Evolutionary conservation across 768 basidiomycete species (phyloP), one percentile per base, ranked within the genome.

Genomic region (Kwoniella sp.): DNA sequence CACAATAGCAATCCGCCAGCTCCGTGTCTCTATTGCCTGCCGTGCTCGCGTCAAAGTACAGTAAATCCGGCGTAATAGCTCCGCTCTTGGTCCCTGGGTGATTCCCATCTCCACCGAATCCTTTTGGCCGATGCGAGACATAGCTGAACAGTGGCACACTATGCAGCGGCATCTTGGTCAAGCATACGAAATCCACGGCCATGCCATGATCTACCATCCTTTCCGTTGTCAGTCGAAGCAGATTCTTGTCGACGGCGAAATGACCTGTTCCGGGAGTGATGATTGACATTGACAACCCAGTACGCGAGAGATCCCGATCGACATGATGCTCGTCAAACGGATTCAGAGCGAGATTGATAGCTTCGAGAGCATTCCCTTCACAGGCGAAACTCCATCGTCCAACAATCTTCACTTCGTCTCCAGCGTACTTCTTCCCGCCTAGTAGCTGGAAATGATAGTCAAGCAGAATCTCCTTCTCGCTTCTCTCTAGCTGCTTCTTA

Each of bases 231-330:
- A 97, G 82, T 12, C 93, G 86, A 19, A 99, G 84, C 2, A 98
- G 85, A 63, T 87, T 86, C 77, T 95, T 98, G 58, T 89, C 89
- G 2, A 97, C 96, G 26, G 89, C 87, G 78, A 92, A 98, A 79
- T 91, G 91, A 1, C 92, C 92, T 2, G 93, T 91, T 0, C 95
- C 96, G 0, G 96, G 94, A 1, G 92, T 94, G 67, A 98, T 87
- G 47, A 98, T 77, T 49, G 93, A 85, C 2, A 89, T 90, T 15
- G 87, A 86, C 0, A 88, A 81, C 22, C 95, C 95, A 0, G 94
- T 98, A 15, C 92, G 83, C 1, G 89, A 90, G 9, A 98, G 82
- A 30, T 95, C 96, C 21, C 96, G 88, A 78, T 98, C 96, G 68
- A 98, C 88, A 76, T 96, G 94, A 77, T 96, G 92, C 1, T 89